A percentile compares a stretch with the other conserved stretches of the same genome.
Conservation (phyloP, 2,329 filamentous ascomycete species). For the Fusarium temperatum region DNA sequence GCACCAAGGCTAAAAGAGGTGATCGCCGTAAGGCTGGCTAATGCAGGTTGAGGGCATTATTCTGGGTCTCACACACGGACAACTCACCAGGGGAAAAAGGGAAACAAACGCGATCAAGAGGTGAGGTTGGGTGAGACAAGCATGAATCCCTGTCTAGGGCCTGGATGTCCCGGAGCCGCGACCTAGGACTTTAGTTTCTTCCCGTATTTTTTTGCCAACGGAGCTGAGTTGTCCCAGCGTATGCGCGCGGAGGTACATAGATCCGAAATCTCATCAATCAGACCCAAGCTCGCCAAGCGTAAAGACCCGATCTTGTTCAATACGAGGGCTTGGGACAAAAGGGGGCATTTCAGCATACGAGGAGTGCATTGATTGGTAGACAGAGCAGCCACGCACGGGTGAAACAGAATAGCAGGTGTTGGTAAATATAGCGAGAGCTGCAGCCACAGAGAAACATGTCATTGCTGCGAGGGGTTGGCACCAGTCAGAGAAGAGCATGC, state of each 20-base stretch:
- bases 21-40: slow-evolving; percentile 28
- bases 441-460: slow-evolving; percentile 10
- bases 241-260: slow-evolving; percentile 6
- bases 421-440: slow-evolving; percentile 20
- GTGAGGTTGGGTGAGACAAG: slow-evolving; percentile 10
- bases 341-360: slow-evolving; percentile 16
- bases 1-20: neutral
- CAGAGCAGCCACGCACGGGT: slow-evolving; percentile 17
- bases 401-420: neutral
- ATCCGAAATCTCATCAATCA: neutral
- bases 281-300: neutral
- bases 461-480: slow-evolving; percentile 14
- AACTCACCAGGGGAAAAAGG: slow-evolving; percentile 4
- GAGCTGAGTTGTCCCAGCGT: neutral
- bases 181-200: neutral
- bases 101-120: neutral
- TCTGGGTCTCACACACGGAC: neutral
- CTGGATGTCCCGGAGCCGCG: neutral
- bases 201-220: neutral
- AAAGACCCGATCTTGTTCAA: neutral
- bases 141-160: neutral
- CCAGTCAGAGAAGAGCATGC: slow-evolving; percentile 14
- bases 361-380: slow-evolving; percentile 24
- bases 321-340: slow-evolving; percentile 5
- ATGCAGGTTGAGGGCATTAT: slow-evolving; percentile 13